Percentiles rank a stretch among this genome's conserved stretches.
Conservation (phyloP, 2,329 filamentous ascomycete genomes). For the Dothistroma pini region DNA sequence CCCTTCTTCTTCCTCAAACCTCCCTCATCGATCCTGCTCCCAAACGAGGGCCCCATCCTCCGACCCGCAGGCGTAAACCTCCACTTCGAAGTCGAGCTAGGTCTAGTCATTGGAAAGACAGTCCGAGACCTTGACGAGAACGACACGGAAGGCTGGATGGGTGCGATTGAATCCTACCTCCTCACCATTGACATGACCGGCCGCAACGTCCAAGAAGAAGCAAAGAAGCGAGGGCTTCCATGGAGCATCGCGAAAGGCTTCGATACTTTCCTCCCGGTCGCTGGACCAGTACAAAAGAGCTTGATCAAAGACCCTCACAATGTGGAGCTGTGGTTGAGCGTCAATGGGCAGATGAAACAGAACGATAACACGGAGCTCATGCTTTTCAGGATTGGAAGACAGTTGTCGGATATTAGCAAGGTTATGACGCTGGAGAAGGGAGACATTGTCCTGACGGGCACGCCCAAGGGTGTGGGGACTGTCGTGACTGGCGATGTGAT, state of each 20-base stretch:
- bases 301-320: slow-evolving; percentile 83
- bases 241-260: slow-evolving; percentile 98
- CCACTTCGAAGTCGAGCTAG: slow-evolving; percentile 95
- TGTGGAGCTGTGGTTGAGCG: slow-evolving; percentile 77
- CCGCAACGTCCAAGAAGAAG: slow-evolving; percentile 91
- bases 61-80: slow-evolving; percentile 77
- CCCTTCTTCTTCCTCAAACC: slow-evolving; percentile 99
- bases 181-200: slow-evolving; percentile 97
- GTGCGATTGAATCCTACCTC: slow-evolving; percentile 81
- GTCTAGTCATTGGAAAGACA: slow-evolving; percentile 78
- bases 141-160: slow-evolving; percentile 72
- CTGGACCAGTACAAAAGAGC: slow-evolving; percentile 72
- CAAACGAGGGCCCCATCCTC: slow-evolving; percentile 73
- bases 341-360: slow-evolving; percentile 77
- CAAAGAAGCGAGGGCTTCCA: slow-evolving; percentile 92
- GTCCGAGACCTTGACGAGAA: slow-evolving; percentile 70
- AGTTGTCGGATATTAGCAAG: slow-evolving; percentile 85
- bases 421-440: slow-evolving; percentile 93
- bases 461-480: slow-evolving; percentile 88
- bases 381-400: slow-evolving; percentile 84
- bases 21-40: slow-evolving; percentile 76
- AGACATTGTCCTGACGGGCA: slow-evolving; percentile 93
- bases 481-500: slow-evolving; percentile 85
- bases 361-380: slow-evolving; percentile 88
- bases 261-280: slow-evolving; percentile 92